Evolutionary conservation across 73 alveolate species (phyloP).

Genomic region (Tetrahymena borealis): DNA sequence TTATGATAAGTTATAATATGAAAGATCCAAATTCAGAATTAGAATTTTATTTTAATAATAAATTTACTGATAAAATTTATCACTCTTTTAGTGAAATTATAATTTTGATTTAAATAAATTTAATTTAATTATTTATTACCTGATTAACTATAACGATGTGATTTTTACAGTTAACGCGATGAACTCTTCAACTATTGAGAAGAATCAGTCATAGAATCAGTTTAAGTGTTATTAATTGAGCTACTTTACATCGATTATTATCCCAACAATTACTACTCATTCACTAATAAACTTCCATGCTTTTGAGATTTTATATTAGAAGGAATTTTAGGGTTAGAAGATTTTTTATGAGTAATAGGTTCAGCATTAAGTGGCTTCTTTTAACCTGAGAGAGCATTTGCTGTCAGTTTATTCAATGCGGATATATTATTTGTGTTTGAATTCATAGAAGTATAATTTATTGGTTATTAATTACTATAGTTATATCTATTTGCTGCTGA

Average conservation of each 20-base stretch:
- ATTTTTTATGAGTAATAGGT: not conserved
- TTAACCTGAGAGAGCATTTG: too few relatives aligned
- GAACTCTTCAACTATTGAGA: not conserved
- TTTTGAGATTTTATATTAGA: not conserved
- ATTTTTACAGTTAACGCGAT: not conserved
- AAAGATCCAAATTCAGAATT: too few relatives aligned
- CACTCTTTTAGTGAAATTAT: too few relatives aligned
- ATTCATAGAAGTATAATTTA: too few relatives aligned
- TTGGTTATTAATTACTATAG: not conserved
- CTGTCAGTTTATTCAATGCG: too few relatives aligned
- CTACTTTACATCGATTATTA: not conserved
- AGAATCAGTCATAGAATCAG: not conserved
- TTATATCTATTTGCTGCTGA: not conserved
- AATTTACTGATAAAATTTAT: too few relatives aligned
- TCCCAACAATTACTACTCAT: not conserved
- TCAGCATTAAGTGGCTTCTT: too few relatives aligned
- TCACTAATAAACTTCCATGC: not conserved
- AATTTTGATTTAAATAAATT: too few relatives aligned
- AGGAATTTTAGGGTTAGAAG: not conserved
- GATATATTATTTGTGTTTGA: too few relatives aligned
- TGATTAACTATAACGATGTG: not conserved
- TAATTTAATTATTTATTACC: not conserved
- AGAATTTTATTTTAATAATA: too few relatives aligned
- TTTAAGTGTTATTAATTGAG: not conserved
- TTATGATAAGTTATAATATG: too few relatives aligned